Base-by-base conservation (phyloP, 179 eudicot species). In the Drosera spatulata region DNA sequence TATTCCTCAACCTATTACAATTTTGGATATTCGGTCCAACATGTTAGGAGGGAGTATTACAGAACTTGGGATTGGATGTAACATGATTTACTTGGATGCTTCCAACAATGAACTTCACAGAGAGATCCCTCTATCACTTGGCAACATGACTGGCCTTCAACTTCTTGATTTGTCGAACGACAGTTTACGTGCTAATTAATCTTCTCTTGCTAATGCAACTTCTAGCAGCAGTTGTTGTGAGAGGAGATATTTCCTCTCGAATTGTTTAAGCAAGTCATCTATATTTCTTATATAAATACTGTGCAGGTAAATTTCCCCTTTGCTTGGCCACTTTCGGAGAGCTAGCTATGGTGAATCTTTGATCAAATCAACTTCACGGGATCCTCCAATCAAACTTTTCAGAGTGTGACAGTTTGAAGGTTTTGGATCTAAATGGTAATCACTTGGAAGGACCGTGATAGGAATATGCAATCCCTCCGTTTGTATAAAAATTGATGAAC, bases 371-470 rank as follows among this genome's bases (percentile, higher is more conserved):
- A 3, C 48, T 68, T 57, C 47, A 40, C 4, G 69, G 77, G 0
- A 39, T 1, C 4, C 3, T 75, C 12, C 68, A 71, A 2, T 0
- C 39, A 4, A 47, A 2, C 4, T 60, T 44, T 39, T 11, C 39
- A 11, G 10, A 50, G 12, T 50, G 50, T 8, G 0, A 1, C 0
- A n/a, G n/a, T n/a, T 50, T 73, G 40, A n/a, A 9, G 2, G 50
- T 40, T 39, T 38, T 77, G 2, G 15, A 64, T n/a, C 63, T 77
- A 61, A 63, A 51, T 38, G 68, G 71, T 3, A 77, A 77, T 40
- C 41, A 60, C 4, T 63, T 71, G 13, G 58, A 66, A 60, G 81
- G 75, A 49, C 10, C 33, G n/a, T n/a, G n/a, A n/a, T n/a, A n/a
- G n/a, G n/a, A n/a, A n/a, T n/a, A n/a, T n/a, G n/a, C n/a, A n/a